Percentiles rank a stretch among this genome's conserved stretches.
Evolutionary conservation across 2,329 filamentous ascomycete species (phyloP).

Genomic region (Sporothrix protearum): DNA sequence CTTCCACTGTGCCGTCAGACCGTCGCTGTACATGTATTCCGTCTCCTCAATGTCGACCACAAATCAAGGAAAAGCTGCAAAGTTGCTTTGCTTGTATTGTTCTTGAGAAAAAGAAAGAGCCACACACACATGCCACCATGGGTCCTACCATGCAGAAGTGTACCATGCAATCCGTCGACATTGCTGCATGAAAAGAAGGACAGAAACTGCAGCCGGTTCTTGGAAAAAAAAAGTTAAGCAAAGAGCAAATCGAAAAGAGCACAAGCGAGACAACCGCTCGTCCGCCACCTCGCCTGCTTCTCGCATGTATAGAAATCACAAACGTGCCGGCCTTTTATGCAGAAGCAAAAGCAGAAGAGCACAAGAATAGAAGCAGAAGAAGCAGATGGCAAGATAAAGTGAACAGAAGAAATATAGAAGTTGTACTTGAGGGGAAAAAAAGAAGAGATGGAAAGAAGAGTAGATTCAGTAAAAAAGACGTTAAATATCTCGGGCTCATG

Average conservation of each 20-base stretch:
- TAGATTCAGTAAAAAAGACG: background rate
- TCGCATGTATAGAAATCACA: background rate
- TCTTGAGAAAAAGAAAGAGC: background rate
- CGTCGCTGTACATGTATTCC: background rate
- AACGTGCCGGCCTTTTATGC: background rate
- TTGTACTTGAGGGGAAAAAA: background rate
- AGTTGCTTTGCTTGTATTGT: conserved; percentile 7
- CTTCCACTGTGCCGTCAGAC: background rate
- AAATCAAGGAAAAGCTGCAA: background rate
- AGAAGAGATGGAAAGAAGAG: background rate
- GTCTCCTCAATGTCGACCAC: background rate
- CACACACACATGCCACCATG: background rate
- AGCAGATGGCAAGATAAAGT: background rate
- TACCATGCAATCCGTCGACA: background rate
- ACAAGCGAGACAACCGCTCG: background rate
- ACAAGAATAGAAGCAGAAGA: background rate
- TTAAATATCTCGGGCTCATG: conserved; percentile 10
- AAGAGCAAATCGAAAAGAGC: background rate
- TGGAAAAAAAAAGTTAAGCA: background rate
- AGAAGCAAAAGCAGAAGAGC: background rate
- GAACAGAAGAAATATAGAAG: background rate
- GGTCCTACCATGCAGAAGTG: background rate
- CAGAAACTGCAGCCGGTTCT: background rate
- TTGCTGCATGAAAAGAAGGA: background rate
- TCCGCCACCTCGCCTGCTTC: background rate